Evolutionary conservation across 768 basidiomycete genomes (phyloP).

Genomic region (Suillus clintonianus): DNA sequence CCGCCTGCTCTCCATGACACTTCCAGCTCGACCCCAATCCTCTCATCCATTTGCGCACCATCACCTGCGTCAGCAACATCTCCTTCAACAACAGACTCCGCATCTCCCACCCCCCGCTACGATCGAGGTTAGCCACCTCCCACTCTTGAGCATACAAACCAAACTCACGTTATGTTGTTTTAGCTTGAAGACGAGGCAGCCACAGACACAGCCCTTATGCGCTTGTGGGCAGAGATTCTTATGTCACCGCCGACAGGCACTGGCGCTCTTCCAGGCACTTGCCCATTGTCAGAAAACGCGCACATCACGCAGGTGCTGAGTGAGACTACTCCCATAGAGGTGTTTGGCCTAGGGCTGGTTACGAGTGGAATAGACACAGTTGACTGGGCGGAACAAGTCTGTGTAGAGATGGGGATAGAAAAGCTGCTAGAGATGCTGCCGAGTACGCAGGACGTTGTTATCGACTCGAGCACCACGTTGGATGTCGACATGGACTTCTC

Average conservation of each 20-base stretch:
- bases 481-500: slow-evolving; percentile 30
- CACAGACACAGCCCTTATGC: slow-evolving; percentile 37
- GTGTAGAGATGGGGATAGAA: slow-evolving; percentile 59
- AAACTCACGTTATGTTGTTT: slow-evolving; percentile 18
- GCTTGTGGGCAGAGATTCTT: slow-evolving; percentile 37
- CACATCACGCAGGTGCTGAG: slow-evolving; percentile 24
- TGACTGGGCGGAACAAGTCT: slow-evolving; percentile 30
- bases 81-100: slow-evolving; percentile 22
- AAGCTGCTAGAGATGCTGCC: slow-evolving; percentile 58
- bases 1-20: slow-evolving; percentile 21
- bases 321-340: slow-evolving; percentile 10
- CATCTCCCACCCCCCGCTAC: slow-evolving; percentile 24
- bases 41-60: slow-evolving; percentile 21
- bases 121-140: slow-evolving; percentile 37
- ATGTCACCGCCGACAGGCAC: slow-evolving; percentile 33
- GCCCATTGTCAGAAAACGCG: slow-evolving; percentile 34
- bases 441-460: slow-evolving; percentile 29
- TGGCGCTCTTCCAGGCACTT: slow-evolving; percentile 32
- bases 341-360: slow-evolving; percentile 20
- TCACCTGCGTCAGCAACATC: slow-evolving; percentile 24
- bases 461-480: slow-evolving; percentile 22
- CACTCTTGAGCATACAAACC: slow-evolving; percentile 18
- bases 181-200: slow-evolving; percentile 55
- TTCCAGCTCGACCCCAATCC: slow-evolving; percentile 9
- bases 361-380: slow-evolving; percentile 17